Evolutionary conservation across 352 stramenopile species (phyloP), one percentile per base, ranked within the genome.

Genomic region (Aphanomyces astaci): DNA sequence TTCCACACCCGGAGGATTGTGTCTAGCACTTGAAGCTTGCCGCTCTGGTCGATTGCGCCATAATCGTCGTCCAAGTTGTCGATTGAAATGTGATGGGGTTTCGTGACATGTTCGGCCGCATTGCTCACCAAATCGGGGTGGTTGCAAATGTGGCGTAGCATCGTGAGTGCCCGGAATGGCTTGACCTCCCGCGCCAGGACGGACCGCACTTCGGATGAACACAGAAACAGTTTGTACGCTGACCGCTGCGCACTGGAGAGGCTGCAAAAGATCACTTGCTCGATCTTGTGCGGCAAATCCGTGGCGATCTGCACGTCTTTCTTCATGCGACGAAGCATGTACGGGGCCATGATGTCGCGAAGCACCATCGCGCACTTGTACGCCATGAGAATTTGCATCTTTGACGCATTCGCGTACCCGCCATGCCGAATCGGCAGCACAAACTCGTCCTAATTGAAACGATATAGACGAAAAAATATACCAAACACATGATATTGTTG

Each of bases 111-210:
- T 57, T 83, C 71, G 56, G 86, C 76, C 63, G 90, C 78, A 7
- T 87, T 87, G 49, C 75, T 78, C 2, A 98, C 76, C 33, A 99
- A 76, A 72, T 98, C 95, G 5, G 96, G 93, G 70, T 99, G 97
- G 72, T 99, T 99, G 79, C 96, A 99, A 63, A 99, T 96, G 71
- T 99, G 98, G 27, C 96, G 84, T n/a, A 99, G 79, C 19, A 98
- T 88, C 13, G 89, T 94, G 31, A 99, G 97, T 9, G 96, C 93
- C 59, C 86, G 88, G 54, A 96, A 96, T 25, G 94, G 81, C 3
- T 92, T 86, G 25, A 88, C 84, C 24, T 92, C 84, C 39, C 86
- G 78, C 0, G 66, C 75, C 27, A 98, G 68, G 24, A 98, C 91
- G n/a, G 79, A 80, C n/a, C 84, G 82, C 4, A 99, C 92, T 40